Conservation (phyloP, 495 filamentous ascomycete genomes). For the Penicillium crystallinum region DNA sequence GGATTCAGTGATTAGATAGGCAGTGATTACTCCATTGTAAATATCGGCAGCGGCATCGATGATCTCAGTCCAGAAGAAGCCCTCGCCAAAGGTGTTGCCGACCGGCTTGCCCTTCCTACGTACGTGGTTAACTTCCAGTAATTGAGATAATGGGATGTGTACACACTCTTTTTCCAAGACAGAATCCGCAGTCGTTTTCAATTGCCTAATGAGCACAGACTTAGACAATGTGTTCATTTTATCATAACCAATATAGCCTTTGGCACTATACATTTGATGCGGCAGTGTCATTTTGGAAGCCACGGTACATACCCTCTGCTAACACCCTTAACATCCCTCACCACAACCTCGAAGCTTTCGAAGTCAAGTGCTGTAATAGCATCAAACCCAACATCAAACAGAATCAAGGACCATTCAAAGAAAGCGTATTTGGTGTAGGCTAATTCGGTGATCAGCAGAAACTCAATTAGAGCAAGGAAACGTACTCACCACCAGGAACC, state of each 20-base stretch:
- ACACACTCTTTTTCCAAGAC: slow-evolving; percentile 86
- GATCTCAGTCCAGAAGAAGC: slow-evolving; percentile 68
- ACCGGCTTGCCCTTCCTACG: slow-evolving; percentile 72
- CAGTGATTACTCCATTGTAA: slow-evolving; percentile 74
- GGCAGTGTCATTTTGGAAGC: slow-evolving; percentile 76
- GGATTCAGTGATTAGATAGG: background rate
- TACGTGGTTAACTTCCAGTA: slow-evolving; percentile 33
- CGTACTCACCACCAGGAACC: slow-evolving; percentile 79
- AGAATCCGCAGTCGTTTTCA: slow-evolving; percentile 63
- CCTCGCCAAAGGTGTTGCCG: slow-evolving; percentile 61
- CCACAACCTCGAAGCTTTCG: slow-evolving; percentile 77
- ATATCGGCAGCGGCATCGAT: slow-evolving; percentile 82
- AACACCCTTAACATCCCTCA: slow-evolving; percentile 82
- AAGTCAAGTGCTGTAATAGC: slow-evolving; percentile 96
- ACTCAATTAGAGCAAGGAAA: background rate
- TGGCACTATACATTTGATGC: slow-evolving; percentile 49
- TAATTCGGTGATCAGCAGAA: slow-evolving; percentile 26
- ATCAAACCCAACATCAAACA: slow-evolving; percentile 96
- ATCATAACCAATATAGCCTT: slow-evolving; percentile 29
- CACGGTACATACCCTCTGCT: slow-evolving; percentile 99
- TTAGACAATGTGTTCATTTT: slow-evolving; percentile 40
- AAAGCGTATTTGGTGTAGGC: slow-evolving; percentile 98
- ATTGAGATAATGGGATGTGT: slow-evolving; percentile 18
- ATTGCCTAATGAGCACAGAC: slow-evolving; percentile 43
- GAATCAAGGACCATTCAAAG: slow-evolving; percentile 93